Evolutionary conservation across 768 basidiomycete species (phyloP).

Genomic region (Antrodiella citrinella): DNA sequence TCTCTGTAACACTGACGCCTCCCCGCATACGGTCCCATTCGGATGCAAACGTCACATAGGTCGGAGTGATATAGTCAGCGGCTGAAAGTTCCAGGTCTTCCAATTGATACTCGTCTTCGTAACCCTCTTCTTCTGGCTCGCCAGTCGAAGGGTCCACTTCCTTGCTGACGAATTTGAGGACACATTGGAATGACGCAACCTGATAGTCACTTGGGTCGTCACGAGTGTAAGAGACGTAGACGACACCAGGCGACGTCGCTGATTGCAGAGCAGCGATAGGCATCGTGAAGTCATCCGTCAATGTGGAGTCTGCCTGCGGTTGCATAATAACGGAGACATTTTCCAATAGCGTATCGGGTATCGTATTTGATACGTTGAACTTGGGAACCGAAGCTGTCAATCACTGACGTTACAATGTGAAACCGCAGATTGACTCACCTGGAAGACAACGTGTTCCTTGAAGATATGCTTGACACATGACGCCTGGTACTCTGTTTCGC

Average conservation of each 20-base stretch:
- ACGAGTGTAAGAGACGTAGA: slow-evolving; percentile 93
- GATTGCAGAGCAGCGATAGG: slow-evolving; percentile 64
- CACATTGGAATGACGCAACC: slow-evolving; percentile 80
- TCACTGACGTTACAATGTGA: not conserved
- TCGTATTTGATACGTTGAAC: slow-evolving; percentile 97
- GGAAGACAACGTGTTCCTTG: slow-evolving; percentile 93
- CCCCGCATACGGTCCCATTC: slow-evolving; percentile 92
- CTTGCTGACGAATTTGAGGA: slow-evolving; percentile 92
- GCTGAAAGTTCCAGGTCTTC: slow-evolving; percentile 94
- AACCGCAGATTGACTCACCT: slow-evolving; percentile 41
- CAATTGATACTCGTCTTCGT: slow-evolving; percentile 96
- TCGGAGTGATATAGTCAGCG: slow-evolving; percentile 94
- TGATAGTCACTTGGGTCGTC: slow-evolving; percentile 70
- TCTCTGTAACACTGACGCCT: slow-evolving; percentile 79
- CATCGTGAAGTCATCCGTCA: slow-evolving; percentile 95
- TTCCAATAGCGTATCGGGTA: slow-evolving; percentile 92
- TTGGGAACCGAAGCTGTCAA: slow-evolving; percentile 24
- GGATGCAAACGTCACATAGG: slow-evolving; percentile 80
- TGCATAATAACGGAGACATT: slow-evolving; percentile 92
- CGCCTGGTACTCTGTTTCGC: slow-evolving; percentile 97
- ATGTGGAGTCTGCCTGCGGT: slow-evolving; percentile 59
- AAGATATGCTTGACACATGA: slow-evolving; percentile 96
- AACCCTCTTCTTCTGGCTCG: slow-evolving; percentile 96
- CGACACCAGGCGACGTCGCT: slow-evolving; percentile 67
- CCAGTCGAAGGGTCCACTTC: slow-evolving; percentile 95